Base-by-base conservation (phyloP, 1,139 yeast species). In the Blastobotrys proliferans region DNA sequence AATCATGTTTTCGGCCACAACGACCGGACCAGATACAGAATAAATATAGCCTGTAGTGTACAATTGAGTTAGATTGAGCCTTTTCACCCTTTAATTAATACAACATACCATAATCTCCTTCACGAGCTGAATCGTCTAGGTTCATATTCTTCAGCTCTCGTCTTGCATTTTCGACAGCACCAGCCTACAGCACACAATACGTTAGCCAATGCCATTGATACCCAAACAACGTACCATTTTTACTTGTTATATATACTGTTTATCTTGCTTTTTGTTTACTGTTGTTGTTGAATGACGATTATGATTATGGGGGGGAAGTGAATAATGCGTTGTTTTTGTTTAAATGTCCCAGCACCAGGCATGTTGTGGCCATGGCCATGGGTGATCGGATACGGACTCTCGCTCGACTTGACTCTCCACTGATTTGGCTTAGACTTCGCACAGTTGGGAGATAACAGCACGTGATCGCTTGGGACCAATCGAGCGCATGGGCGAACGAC, bases 11-110 rank as follows among this genome's bases (percentile, higher is more conserved):
- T 92, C 98, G 38, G 98, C 98, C 42, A 94, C 82, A 43, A 92
- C 84, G 60, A 92, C 98, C 14, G 98, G 97, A 58, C 97, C 97
- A 18, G 97, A 88, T 43, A 92, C 97, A 18, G 97, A 86, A 71
- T 80, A 88, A 59, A 92, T 84, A 56, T 64, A 57, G 31, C 70
- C 68, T 53, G 41, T 6, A 14, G 10, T 31, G 6, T 20, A 17
- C 14, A 5, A 22, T 33, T 16, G 16, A 16, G 18, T 16, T 16
- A 8, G 11, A 22, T 11, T 11, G 8, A 22, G 26, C 26, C 8
- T 13, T 21, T 10, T 30, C 21, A 10, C 11, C 32, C 6, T 13
- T 20, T 5, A 6, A 10, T 29, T 5, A 22, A 22, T 8, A 22
- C 8, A 22, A 37, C 51, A 75, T 81, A 51, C 96, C 96, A 67